Percentiles rank a stretch among this genome's conserved stretches.
These are phyloP conservation scores for Lithospermum erythrorhizon DNA, from an alignment of 257 asterid species.

Conservation along the genomic window DNA sequence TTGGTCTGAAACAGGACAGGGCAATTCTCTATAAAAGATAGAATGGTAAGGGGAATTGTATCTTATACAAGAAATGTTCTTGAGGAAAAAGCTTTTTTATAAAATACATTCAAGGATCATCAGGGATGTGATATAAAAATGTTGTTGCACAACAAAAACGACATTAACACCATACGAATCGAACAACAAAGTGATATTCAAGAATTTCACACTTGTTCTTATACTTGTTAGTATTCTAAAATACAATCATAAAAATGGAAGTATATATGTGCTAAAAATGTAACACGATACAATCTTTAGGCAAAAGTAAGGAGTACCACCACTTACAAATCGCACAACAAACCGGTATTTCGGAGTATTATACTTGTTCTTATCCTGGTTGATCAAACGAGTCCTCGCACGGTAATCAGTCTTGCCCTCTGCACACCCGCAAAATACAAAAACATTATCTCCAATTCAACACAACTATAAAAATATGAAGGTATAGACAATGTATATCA, in stretches of 20 bases:
- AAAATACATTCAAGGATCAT: neutral
- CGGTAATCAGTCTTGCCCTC: constrained; percentile 73
- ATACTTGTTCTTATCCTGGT: constrained; percentile 28
- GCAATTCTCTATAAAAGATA: constrained; percentile 4
- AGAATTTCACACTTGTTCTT: neutral
- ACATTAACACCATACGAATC: neutral
- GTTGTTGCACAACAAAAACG: neutral
- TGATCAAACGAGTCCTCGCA: constrained; percentile 61
- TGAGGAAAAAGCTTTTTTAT: neutral
- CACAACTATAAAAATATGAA: neutral
- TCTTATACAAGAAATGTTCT: neutral
- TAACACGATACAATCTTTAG: constrained; percentile 13
- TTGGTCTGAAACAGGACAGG: constrained; percentile 43
- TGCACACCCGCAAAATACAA: constrained; percentile 12
- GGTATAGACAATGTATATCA: neutral
- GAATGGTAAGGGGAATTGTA: neutral
- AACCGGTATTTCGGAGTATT: constrained; percentile 52
- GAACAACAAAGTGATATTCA: neutral
- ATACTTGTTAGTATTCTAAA: neutral
- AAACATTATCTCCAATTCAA: neutral
- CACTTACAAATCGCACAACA: constrained; percentile 50
- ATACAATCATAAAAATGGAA: too few relatives aligned
- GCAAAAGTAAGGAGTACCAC: neutral
- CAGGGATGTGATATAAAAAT: too few relatives aligned
- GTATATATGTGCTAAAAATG: neutral